phyloP scores from a whole-genome alignment of 805 yeast genomes.

The Maudiozyma serrabonitensis region DNA sequence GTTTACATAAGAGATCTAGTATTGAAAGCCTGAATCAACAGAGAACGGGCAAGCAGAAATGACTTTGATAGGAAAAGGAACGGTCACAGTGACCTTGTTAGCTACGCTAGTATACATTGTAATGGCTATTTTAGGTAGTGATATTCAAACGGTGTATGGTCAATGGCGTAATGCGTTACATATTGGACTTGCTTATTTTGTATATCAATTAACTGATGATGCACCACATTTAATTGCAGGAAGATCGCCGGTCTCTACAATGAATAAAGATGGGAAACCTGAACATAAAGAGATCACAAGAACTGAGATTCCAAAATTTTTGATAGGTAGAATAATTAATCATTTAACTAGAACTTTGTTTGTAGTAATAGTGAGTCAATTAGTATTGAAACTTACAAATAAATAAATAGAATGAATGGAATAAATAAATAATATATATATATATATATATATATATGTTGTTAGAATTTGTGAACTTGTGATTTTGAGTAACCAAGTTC shows the following conservation, averaged over 20 bases:
- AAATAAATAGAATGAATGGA: too few species aligned
- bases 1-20: too few species aligned
- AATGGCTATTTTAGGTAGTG: neutral
- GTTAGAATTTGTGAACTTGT: conserved; percentile 78
- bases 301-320: neutral
- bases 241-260: neutral
- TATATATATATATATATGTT: too few species aligned
- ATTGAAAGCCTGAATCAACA: too few species aligned
- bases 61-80: too few species aligned
- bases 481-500: conserved; percentile 84
- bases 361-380: neutral
- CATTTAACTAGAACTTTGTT: neutral
- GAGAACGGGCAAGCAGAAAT: too few species aligned
- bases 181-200: neutral
- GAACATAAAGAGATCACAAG: neutral
- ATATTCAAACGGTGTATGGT: neutral
- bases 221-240: neutral
- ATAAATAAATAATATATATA: neutral
- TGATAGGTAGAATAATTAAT: neutral
- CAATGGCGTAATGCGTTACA: neutral
- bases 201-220: neutral
- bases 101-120: neutral
- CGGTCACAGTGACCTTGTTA: neutral
- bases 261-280: neutral
- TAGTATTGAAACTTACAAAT: neutral